These are phyloP conservation scores for Backusella westeae DNA, from an alignment of 192 early-diverging fungal genomes.

Conservation along the genomic window DNA sequence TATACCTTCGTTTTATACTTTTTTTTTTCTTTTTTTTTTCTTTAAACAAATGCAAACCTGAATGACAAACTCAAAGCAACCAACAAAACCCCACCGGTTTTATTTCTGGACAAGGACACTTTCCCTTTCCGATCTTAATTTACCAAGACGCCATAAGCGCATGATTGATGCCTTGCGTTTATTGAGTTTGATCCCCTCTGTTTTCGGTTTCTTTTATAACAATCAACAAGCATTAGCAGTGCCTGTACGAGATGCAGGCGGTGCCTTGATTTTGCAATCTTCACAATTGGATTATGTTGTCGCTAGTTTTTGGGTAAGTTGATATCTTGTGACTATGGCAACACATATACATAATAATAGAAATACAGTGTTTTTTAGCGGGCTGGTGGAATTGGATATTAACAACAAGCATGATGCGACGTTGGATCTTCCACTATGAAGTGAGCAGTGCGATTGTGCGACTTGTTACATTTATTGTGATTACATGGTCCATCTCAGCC, in stretches of 20 bases:
- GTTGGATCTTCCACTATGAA: slow-evolving; percentile 61
- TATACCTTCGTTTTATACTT: no score
- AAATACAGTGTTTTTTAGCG: slow-evolving; percentile 46
- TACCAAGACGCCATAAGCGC: slow-evolving; percentile 35
- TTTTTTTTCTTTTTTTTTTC: neutral
- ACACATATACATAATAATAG: neutral
- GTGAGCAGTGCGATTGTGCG: slow-evolving; percentile 50
- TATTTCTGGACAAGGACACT: slow-evolving; percentile 8
- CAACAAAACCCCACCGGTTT: slow-evolving; percentile 3
- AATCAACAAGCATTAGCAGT: slow-evolving; percentile 24
- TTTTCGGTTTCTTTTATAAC: slow-evolving; percentile 31
- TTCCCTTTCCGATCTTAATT: slow-evolving; percentile 31
- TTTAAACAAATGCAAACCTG: neutral
- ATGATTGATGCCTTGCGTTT: slow-evolving; percentile 33
- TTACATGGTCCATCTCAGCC: slow-evolving; percentile 54
- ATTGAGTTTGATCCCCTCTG: slow-evolving; percentile 42
- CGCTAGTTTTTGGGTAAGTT: slow-evolving; percentile 41
- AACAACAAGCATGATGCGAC: slow-evolving; percentile 52
- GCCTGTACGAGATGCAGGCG: slow-evolving; percentile 27
- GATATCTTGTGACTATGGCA: neutral
- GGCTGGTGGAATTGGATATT: slow-evolving; percentile 57
- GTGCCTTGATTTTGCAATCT: slow-evolving; percentile 31
- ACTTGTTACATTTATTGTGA: slow-evolving; percentile 48
- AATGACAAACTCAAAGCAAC: neutral
- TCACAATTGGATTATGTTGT: slow-evolving; percentile 41